Base-by-base conservation (phyloP, 257 asterid species). In the Salvia rosmarinus region DNA sequence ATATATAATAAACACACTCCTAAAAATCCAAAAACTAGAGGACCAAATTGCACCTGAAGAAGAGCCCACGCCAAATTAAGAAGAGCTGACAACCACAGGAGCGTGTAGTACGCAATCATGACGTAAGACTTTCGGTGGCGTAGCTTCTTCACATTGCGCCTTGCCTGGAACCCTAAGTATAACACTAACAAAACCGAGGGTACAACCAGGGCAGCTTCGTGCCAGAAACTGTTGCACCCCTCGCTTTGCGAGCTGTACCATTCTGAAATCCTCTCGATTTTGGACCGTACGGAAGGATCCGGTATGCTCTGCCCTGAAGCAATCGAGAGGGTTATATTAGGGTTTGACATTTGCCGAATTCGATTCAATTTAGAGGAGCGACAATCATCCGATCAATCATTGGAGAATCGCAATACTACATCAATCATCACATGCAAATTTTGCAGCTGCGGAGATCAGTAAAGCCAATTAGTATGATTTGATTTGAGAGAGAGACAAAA, bases 61-160 rank as follows among this genome's bases (percentile, higher is more conserved):
- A 78, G 75, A 71, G 92, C 85, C 98, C 96, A 94, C 6, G 88
- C 86, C 49, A 91, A 82, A 76, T 89, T 89, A 50, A 91, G 82
- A 64, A 94, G 80, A 73, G 95, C 87, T 19, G 98, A 79, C 42
- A 81, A 13, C 97, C 97, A 94, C 5, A 94, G 82, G 50, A 94
- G 89, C 19, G 79, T 90, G 70, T 90, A 89, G 84, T 87, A 89
- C 74, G 96, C 89, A 75, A 87, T 87, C 92, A 91, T 89, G 20
- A 94, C 95, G 71, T 70, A 79, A 5, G 97, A 89, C 78, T 85
- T 81, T 5, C 96, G 87, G 64, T 84, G 89, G 54, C 88, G 82
- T 19, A 94, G 92, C 83, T 85, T 94, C 84, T 84, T 91, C 35
- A 90, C 40, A 71, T 91, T 86, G 73, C 90, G 86, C 80, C 79